Percentiles rank a stretch among this genome's conserved stretches.
Conservation (phyloP, 2,329 filamentous ascomycete genomes). For the Ascochyta pisi region DNA sequence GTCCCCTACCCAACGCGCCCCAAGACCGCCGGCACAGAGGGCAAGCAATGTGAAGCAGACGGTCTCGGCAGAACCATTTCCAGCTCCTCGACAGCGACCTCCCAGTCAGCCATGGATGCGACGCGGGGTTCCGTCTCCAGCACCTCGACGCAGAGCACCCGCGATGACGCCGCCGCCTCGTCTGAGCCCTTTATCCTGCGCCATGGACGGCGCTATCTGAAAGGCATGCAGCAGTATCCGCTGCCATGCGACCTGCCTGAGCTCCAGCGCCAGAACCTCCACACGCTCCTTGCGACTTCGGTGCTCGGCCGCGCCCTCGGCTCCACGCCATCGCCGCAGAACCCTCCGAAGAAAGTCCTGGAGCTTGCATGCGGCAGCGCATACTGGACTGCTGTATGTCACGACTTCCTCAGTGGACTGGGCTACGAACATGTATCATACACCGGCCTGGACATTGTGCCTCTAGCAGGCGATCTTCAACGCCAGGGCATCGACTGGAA, state of each 20-base stretch:
- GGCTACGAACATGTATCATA: slow-evolving; percentile 77
- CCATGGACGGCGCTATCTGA: slow-evolving; percentile 83
- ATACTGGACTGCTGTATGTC: slow-evolving; percentile 88
- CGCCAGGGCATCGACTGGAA: slow-evolving; percentile 83
- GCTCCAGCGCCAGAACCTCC: slow-evolving; percentile 84
- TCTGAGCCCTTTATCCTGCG: slow-evolving; percentile 67
- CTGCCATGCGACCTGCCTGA: slow-evolving; percentile 87
- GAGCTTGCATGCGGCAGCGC: slow-evolving; percentile 88
- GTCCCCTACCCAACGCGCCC: slow-evolving; percentile 28
- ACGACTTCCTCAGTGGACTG: slow-evolving; percentile 74
- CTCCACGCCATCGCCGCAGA: slow-evolving; percentile 69
- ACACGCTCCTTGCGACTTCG: slow-evolving; percentile 80
- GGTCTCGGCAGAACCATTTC: slow-evolving; percentile 47
- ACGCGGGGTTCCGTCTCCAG: slow-evolving; percentile 50
- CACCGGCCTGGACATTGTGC: slow-evolving; percentile 81
- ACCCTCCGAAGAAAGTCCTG: slow-evolving; percentile 74
- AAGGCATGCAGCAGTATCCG: slow-evolving; percentile 77
- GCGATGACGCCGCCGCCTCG: slow-evolving; percentile 30
- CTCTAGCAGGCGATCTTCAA: slow-evolving; percentile 68
- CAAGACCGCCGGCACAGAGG: slow-evolving; percentile 37
- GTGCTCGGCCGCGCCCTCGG: slow-evolving; percentile 83
- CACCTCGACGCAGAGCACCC: slow-evolving; percentile 44
- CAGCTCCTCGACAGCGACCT: slow-evolving; percentile 16
- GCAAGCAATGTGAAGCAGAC: slow-evolving; percentile 49
- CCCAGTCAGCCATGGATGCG: slow-evolving; percentile 43